Evolutionary conservation across 768 basidiomycete species (phyloP).

Genomic region (Mycena latifolia): DNA sequence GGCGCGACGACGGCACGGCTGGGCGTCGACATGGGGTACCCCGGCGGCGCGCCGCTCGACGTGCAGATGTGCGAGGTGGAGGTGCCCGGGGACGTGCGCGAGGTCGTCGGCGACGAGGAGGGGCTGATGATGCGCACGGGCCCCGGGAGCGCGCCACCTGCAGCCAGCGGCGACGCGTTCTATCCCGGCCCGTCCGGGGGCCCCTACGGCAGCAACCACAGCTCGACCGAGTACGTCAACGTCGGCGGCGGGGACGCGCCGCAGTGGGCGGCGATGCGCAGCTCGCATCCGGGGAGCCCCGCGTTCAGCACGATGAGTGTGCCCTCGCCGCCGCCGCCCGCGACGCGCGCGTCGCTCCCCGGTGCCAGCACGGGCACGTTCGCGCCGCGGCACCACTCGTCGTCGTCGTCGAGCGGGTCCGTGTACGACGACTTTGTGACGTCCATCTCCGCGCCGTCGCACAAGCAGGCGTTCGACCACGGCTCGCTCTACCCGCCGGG

Average conservation of each 20-base stretch:
- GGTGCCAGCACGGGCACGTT: conserved; percentile 5
- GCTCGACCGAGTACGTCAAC: conserved; percentile 42
- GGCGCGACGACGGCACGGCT: conserved; percentile 37
- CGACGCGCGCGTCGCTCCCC: conserved; percentile 36
- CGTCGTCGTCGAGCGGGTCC: conserved; percentile 47
- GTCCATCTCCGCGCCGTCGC: conserved; percentile 76
- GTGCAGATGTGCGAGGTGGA: conserved; percentile 73
- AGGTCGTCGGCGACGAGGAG: conserved; percentile 70
- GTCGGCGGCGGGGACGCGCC: conserved; percentile 34
- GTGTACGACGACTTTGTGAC: conserved; percentile 55
- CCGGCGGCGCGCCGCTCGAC: conserved; percentile 49
- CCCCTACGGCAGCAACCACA: conserved; percentile 39
- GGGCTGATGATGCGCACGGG: conserved; percentile 58
- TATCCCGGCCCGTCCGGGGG: conserved; percentile 29
- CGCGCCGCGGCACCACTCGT: conserved; percentile 34
- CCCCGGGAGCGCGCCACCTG: conserved; percentile 23
- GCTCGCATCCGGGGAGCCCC: conserved; percentile 51
- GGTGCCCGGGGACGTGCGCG: conserved; percentile 66
- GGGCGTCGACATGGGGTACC: conserved; percentile 42
- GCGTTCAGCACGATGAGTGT: conserved; percentile 55
- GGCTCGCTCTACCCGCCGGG: conserved; percentile 60
- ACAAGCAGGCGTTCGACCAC: conserved; percentile 77
- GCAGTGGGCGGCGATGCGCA: conserved; percentile 52
- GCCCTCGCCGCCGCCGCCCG: conserved; percentile 52
- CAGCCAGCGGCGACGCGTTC: conserved; percentile 31